Evolutionary conservation across 495 filamentous ascomycete species (phyloP).

Genomic region (Trichocladium uniseriatum): DNA sequence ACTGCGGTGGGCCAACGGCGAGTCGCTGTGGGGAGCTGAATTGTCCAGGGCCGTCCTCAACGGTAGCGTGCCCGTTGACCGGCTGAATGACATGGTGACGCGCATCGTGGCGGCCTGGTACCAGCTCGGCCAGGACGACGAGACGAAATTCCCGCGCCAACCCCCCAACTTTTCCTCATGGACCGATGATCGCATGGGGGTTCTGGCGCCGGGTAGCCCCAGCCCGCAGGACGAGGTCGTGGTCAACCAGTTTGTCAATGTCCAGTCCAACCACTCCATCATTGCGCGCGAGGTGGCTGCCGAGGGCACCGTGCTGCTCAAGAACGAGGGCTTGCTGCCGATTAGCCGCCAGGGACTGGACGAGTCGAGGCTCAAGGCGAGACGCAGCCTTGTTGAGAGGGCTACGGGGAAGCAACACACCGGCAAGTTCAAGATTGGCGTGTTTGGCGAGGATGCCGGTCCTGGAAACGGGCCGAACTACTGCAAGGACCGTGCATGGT

Average conservation of each 20-base stretch:
- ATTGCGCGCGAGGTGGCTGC: conserved; percentile 67
- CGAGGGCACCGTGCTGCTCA: conserved; percentile 76
- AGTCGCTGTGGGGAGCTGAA: conserved; percentile 79
- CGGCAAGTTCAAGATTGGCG: conserved; percentile 51
- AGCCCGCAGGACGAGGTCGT: conserved; percentile 43
- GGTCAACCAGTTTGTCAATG: conserved; percentile 81
- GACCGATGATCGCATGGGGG: conserved; percentile 61
- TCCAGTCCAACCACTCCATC: conserved; percentile 60
- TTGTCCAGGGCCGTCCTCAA: conserved; percentile 77
- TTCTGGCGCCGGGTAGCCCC: conserved; percentile 54
- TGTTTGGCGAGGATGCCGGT: conserved; percentile 80
- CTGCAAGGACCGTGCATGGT: conserved; percentile 68
- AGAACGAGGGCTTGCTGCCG: conserved; percentile 73
- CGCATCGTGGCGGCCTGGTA: conserved; percentile 92
- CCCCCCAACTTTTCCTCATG: conserved; percentile 85
- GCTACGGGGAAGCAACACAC: conserved; percentile 16
- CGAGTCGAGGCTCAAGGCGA: conserved; percentile 49
- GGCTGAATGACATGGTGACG: conserved; percentile 85
- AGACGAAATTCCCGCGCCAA: conserved; percentile 50
- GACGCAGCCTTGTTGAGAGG: conserved; percentile 12
- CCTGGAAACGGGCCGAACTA: conserved; percentile 76
- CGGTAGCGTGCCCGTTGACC: conserved; percentile 81
- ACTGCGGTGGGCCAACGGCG: conserved; percentile 60
- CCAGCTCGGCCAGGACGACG: conserved; percentile 65
- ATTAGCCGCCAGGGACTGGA: conserved; percentile 54